phyloP scores from a whole-genome alignment of 2,329 filamentous ascomycete genomes.

The Cytospora schulzeri region DNA sequence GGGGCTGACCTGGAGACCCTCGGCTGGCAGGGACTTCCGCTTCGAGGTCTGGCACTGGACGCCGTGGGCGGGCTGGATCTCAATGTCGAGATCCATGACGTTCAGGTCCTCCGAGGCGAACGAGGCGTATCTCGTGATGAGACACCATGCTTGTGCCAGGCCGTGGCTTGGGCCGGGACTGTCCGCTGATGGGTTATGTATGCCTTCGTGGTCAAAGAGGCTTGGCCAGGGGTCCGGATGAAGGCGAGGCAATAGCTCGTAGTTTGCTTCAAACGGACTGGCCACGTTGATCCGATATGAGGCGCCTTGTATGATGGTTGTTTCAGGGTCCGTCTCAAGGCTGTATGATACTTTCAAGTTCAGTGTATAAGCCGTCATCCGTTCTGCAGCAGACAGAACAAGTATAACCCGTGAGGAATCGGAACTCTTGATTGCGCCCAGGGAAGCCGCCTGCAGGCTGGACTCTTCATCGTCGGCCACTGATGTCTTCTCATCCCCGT shows the following conservation, averaged over 20 bases:
- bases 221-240: slow-evolving; percentile 83
- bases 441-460: slow-evolving; percentile 43
- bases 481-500: slow-evolving; percentile 39
- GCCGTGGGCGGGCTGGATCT: slow-evolving; percentile 55
- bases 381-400: slow-evolving; percentile 51
- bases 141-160: slow-evolving; percentile 77
- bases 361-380: slow-evolving; percentile 63
- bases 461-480: slow-evolving; percentile 37
- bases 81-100: slow-evolving; percentile 60
- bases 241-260: slow-evolving; percentile 79
- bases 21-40: slow-evolving; percentile 41
- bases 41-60: slow-evolving; percentile 58
- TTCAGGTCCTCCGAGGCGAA: slow-evolving; percentile 74
- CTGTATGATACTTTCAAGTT: slow-evolving; percentile 77
- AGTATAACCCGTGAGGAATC: slow-evolving; percentile 49
- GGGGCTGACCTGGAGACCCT: slow-evolving; percentile 57
- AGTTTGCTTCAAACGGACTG: slow-evolving; percentile 88
- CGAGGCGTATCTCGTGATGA: slow-evolving; percentile 73
- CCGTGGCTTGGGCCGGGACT: slow-evolving; percentile 47
- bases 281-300: slow-evolving; percentile 72
- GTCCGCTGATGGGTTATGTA: slow-evolving; percentile 37
- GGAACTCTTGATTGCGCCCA: slow-evolving; percentile 52
- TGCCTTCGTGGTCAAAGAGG: slow-evolving; percentile 69
- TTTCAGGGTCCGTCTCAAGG: slow-evolving; percentile 76
- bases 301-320: slow-evolving; percentile 74